phyloP scores from a whole-genome alignment of 768 basidiomycete genomes.

The Leucocoprinus leucothites region DNA sequence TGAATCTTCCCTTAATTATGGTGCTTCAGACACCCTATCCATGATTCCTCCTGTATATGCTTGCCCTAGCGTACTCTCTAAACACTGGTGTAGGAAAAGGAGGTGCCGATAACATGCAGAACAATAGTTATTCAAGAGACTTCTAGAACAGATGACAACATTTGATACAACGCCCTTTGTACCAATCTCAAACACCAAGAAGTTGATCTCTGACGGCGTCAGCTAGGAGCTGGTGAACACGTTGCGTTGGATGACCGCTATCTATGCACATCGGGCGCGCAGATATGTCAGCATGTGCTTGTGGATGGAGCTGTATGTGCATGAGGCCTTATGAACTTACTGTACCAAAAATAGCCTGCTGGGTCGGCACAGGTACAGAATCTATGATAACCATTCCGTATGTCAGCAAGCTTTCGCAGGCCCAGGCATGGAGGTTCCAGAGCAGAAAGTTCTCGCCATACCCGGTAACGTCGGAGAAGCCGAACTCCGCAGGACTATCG shows the following conservation, averaged over 20 bases:
- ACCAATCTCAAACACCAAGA: not conserved
- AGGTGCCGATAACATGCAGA: no score
- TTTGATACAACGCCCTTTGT: no score
- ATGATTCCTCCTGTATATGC: conserved; percentile 6
- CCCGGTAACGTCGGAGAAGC: conserved; percentile 51
- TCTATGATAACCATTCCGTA: conserved; percentile 19
- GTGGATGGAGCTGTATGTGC: not conserved
- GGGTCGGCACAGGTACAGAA: conserved; percentile 48
- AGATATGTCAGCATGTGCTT: not conserved
- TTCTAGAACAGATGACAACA: no score
- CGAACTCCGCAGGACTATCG: conserved; percentile 35
- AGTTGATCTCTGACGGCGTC: conserved; percentile 37
- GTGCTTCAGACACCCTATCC: conserved; percentile 8
- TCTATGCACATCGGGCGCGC: conserved; percentile 25
- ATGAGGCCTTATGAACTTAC: conserved; percentile 27
- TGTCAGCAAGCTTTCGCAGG: no score
- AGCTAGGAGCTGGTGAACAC: conserved; percentile 44
- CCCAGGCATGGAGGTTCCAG: no score
- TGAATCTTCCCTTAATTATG: conserved; percentile 1
- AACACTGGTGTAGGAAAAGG: not conserved
- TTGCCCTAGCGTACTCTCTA: not conserved
- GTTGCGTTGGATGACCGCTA: conserved; percentile 48
- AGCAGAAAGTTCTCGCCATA: conserved; percentile 14
- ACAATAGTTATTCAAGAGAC: no score
- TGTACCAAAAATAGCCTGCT: conserved; percentile 48